A percentile compares a stretch with the other conserved stretches of the same genome.
These are phyloP conservation scores for Phytophthora brassicae DNA, from an alignment of 352 stramenopile genomes.

Conservation along the genomic window DNA sequence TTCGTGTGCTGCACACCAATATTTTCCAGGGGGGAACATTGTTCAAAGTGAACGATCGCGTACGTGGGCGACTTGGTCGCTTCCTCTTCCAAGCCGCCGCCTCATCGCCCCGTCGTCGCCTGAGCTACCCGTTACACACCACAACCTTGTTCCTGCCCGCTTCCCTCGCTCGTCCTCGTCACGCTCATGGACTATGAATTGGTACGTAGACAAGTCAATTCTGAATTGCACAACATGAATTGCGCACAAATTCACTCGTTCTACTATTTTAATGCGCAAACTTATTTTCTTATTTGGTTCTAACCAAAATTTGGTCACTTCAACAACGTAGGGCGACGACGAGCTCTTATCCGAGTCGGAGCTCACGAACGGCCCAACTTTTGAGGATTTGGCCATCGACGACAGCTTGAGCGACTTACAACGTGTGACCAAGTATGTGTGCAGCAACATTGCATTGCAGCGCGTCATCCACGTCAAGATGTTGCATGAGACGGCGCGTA, in stretches of 20 bases:
- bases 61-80: background rate
- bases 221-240: constrained; percentile 8
- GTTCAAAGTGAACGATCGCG: constrained; percentile 4
- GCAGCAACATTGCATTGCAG: constrained; percentile 96
- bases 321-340: constrained; percentile 27
- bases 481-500: constrained; percentile 86
- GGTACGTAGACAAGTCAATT: constrained; percentile 27
- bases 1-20: background rate
- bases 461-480: constrained; percentile 97
- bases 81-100: background rate
- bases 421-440: constrained; percentile 94
- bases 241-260: constrained; percentile 23
- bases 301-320: background rate
- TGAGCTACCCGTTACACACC: background rate
- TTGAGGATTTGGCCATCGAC: constrained; percentile 98
- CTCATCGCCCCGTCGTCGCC: background rate
- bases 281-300: constrained; percentile 2
- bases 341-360: constrained; percentile 31
- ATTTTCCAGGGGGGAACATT: constrained; percentile 29
- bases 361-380: constrained; percentile 82
- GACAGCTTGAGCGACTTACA: constrained; percentile 95
- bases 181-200: constrained; percentile 51
- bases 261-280: no score
- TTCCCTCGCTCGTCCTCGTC: background rate
- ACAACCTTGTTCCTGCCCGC: background rate